Percentiles rank a stretch among this genome's conserved stretches.
Evolutionary conservation across 2,329 filamentous ascomycete species (phyloP).

Genomic region (Madurella fahalii): DNA sequence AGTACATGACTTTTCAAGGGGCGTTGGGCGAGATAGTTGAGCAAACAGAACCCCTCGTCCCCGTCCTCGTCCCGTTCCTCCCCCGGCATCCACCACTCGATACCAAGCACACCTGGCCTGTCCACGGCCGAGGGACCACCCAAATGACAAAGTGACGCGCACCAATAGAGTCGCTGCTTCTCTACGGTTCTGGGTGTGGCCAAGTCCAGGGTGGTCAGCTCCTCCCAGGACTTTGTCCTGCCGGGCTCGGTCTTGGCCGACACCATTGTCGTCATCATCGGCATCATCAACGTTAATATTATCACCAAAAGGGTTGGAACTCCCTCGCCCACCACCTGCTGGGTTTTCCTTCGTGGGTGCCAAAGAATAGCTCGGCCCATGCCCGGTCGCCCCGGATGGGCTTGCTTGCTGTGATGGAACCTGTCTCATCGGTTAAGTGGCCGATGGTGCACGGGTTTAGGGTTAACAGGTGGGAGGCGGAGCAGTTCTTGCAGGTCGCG

Average conservation of each 20-base stretch:
- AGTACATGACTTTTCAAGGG: too few relatives aligned
- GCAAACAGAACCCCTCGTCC: neutral
- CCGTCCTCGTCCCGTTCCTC: too few relatives aligned
- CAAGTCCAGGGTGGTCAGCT: conserved; percentile 27
- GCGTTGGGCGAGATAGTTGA: too few relatives aligned
- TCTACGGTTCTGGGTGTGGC: conserved; percentile 47
- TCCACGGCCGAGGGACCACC: conserved; percentile 42
- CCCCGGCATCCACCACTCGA: conserved; percentile 35
- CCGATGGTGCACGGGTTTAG: conserved; percentile 42
- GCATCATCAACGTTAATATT: too few relatives aligned
- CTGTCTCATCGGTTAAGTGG: conserved; percentile 51
- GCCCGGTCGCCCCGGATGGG: conserved; percentile 50
- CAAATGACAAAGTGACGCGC: conserved; percentile 52
- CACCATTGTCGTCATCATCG: neutral
- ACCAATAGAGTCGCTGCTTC: conserved; percentile 47
- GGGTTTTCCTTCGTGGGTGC: neutral
- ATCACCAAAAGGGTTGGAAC: too few relatives aligned
- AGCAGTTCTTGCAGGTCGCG: conserved; percentile 38
- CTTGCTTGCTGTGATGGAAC: conserved; percentile 46
- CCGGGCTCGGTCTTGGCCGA: neutral
- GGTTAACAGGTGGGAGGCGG: conserved; percentile 26
- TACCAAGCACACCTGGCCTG: conserved; percentile 40
- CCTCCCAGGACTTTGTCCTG: conserved; percentile 3
- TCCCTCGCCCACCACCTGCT: neutral
- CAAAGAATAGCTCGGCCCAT: conserved; percentile 42